These are phyloP conservation scores for Picea abies DNA, from an alignment of 83 land plant genomes.

Conservation along the genomic window DNA sequence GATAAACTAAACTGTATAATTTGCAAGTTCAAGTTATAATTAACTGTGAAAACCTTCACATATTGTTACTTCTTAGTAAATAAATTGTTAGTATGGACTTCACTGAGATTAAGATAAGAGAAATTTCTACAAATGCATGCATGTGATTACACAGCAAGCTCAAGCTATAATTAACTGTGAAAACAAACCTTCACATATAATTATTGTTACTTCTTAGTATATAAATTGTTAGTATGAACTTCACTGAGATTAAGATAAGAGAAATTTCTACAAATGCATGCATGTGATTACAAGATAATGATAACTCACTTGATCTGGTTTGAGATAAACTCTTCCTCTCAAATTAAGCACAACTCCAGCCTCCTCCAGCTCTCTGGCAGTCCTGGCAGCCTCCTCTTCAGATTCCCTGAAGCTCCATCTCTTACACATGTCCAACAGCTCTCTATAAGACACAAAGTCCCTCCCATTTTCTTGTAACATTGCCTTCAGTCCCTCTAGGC, in stretches of 20 bases:
- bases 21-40: no score
- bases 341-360: constrained; percentile 38
- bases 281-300: no score
- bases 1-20: no score
- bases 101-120: neutral
- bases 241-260: neutral
- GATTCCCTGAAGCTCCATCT: constrained; percentile 16
- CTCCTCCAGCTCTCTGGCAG: constrained; percentile 29
- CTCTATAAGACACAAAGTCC: constrained; percentile 23
- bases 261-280: neutral
- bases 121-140: neutral
- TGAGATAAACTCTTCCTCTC: constrained; percentile 33
- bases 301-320: constrained; percentile 31
- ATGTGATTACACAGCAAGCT: no score
- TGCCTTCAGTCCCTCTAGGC: constrained; percentile 21
- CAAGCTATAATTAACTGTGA: no score
- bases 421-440: constrained; percentile 28
- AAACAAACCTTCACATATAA: no score
- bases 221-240: no score
- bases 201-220: no score
- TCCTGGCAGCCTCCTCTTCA: constrained; percentile 21
- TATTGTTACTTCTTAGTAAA: no score
- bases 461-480: constrained; percentile 9
- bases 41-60: no score
- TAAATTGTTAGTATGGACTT: no score